Conservation (phyloP, 306 rosid genomes). For the Rubus parviflorus region DNA sequence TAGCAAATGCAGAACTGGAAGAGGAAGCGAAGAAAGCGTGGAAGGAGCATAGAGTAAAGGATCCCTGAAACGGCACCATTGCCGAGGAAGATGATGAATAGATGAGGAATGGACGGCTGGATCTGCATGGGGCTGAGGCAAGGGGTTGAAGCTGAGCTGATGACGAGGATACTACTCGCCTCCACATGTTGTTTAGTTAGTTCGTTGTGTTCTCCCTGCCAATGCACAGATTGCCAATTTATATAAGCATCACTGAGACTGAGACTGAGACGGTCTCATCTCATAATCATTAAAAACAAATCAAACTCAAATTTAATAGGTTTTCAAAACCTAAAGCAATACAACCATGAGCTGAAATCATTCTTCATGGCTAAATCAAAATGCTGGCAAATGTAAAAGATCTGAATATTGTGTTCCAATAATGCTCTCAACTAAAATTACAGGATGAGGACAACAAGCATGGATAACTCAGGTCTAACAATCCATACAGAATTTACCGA, state of each 20-base stretch:
- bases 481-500: no score
- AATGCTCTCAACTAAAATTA: neutral
- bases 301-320: neutral
- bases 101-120: neutral
- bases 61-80: neutral
- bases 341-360: neutral
- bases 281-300: neutral
- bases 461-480: no score
- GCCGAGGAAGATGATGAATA: conserved; percentile 10
- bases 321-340: neutral
- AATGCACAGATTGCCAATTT: conserved; percentile 1
- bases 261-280: neutral
- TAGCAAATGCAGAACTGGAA: conserved; percentile 16
- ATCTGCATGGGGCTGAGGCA: conserved; percentile 6
- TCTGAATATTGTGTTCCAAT: neutral
- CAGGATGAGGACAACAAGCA: neutral
- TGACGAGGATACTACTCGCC: neutral
- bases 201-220: neutral
- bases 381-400: neutral
- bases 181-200: conserved; percentile 16
- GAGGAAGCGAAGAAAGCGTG: neutral
- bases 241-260: neutral
- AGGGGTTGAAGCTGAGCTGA: conserved; percentile 1
- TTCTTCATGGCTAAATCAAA: neutral
- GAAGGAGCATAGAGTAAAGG: neutral